Evolutionary conservation across 2,329 filamentous ascomycete species (phyloP).

Genomic region (Diplodia mutila): DNA sequence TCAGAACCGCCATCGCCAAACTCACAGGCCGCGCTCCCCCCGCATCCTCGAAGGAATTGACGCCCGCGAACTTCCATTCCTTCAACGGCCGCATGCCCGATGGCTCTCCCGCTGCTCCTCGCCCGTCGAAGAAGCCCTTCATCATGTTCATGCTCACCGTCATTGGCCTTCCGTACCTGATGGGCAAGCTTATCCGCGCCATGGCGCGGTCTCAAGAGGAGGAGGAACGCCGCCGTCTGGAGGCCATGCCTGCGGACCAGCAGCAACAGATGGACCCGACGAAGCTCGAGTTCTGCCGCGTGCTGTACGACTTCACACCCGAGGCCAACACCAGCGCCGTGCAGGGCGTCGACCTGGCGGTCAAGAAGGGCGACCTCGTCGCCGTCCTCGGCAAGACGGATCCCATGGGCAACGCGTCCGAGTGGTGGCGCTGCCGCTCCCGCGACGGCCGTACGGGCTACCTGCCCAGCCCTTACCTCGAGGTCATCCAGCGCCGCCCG

Average conservation of each 20-base stretch:
- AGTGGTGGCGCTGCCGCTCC: constrained; percentile 96
- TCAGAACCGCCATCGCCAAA: constrained; percentile 87
- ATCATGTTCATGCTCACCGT: constrained; percentile 94
- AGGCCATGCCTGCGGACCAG: constrained; percentile 52
- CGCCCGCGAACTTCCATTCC: constrained; percentile 84
- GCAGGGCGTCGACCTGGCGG: constrained; percentile 81
- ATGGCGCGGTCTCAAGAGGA: constrained; percentile 85
- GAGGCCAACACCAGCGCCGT: constrained; percentile 61
- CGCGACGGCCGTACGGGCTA: constrained; percentile 91
- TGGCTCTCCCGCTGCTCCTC: constrained; percentile 67
- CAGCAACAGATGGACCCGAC: constrained; percentile 70
- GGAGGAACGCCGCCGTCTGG: constrained; percentile 68
- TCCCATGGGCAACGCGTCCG: constrained; percentile 85
- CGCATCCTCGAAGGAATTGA: constrained; percentile 83
- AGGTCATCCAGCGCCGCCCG: constrained; percentile 66
- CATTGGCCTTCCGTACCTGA: constrained; percentile 93
- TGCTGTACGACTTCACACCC: constrained; percentile 91
- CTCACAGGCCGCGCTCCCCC: constrained; percentile 89
- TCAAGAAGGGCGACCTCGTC: constrained; percentile 93
- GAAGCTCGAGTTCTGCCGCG: constrained; percentile 95
- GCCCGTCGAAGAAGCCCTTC: constrained; percentile 91
- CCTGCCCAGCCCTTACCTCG: constrained; percentile 86
- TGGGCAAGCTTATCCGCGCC: constrained; percentile 91
- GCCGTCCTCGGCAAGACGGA: constrained; percentile 92
- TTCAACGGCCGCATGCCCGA: constrained; percentile 77